Evolutionary conservation across 1,284 basidiomycete genomes (phyloP), one percentile per base, ranked within the genome.

Genomic region (Leccinum griseonigrum): DNA sequence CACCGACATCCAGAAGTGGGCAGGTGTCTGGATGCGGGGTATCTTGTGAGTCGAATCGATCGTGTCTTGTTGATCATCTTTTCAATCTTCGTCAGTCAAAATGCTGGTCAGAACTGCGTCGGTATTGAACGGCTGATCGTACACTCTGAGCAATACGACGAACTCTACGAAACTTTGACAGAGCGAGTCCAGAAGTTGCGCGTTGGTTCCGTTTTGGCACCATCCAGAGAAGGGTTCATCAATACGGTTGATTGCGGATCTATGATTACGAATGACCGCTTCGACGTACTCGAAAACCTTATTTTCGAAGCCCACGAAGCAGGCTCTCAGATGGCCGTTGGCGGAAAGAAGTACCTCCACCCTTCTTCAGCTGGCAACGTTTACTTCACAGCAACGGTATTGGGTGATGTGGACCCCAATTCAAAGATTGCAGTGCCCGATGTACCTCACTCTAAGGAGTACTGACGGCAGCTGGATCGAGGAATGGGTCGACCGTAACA

Each of bases 51-150:
- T 81, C n/a, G 13, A 18, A 31, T 62, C 46, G 31, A 14, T 59
- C 46, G 31, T 65, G 13, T 3, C 38, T 13, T 5, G 13, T 52
- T 11, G 34, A 16, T 53, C 28, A 36, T 38, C 58, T 16, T 56
- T 60, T 16, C 64, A 34, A 46, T 50, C 58, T 36, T 32, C 43
- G 54, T 51, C 70, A 94, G 92, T 79, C 94, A 95, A 81, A 94
- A 94, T 64, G 84, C 85, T 50, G 97, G 97, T 16, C 97, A 98
- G 77, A 98, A 98, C 74, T 99, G 97, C 74, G 97, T 97, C 67
- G 95, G 96, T 31, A 92, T 97, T 62, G 97, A 99, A 75, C 86
- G 95, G 1, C 86, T 98, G 66, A 85, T 98, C 53, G 94, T 98
- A 36, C 93, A 94, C 68, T 73, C 79, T 0, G 81, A 82, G 0